Percentiles rank a stretch among this genome's conserved stretches.
phyloP scores from a whole-genome alignment of 164 flowering plant species.

The Vitis labrusca region DNA sequence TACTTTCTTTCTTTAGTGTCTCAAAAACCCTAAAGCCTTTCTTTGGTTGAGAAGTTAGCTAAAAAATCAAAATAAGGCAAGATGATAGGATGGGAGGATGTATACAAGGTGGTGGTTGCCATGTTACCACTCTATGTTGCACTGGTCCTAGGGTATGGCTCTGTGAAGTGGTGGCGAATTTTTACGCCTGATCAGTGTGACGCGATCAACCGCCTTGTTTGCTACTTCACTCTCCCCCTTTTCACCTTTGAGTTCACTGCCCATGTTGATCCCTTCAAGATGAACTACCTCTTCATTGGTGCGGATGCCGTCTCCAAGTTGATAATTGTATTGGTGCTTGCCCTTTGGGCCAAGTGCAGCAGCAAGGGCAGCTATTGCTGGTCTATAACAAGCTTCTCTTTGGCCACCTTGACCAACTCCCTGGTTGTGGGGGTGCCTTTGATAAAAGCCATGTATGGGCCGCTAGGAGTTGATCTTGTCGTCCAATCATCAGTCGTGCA shows the following conservation, averaged over 20 bases:
- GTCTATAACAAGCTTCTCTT: constrained; percentile 72
- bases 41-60: background rate
- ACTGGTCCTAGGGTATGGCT: constrained; percentile 36
- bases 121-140: constrained; percentile 42
- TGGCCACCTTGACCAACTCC: constrained; percentile 59
- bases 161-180: constrained; percentile 40
- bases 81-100: constrained; percentile 42
- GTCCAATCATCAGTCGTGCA: constrained; percentile 66
- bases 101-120: constrained; percentile 37
- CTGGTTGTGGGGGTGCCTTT: constrained; percentile 77
- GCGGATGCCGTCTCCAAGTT: constrained; percentile 66
- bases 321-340: constrained; percentile 44
- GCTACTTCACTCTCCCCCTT: constrained; percentile 71
- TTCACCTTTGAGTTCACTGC: constrained; percentile 67
- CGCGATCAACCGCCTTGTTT: constrained; percentile 58
- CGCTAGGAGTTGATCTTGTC: constrained; percentile 48
- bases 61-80: background rate
- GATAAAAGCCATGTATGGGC: constrained; percentile 70
- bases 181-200: constrained; percentile 60
- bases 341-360: constrained; percentile 61
- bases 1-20: background rate
- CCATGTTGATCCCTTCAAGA: constrained; percentile 50
- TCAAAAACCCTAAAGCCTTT: background rate
- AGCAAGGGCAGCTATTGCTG: constrained; percentile 60
- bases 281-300: constrained; percentile 53